Conservation (phyloP, 768 basidiomycete species). For the Cystofilobasidium bisporidii region DNA sequence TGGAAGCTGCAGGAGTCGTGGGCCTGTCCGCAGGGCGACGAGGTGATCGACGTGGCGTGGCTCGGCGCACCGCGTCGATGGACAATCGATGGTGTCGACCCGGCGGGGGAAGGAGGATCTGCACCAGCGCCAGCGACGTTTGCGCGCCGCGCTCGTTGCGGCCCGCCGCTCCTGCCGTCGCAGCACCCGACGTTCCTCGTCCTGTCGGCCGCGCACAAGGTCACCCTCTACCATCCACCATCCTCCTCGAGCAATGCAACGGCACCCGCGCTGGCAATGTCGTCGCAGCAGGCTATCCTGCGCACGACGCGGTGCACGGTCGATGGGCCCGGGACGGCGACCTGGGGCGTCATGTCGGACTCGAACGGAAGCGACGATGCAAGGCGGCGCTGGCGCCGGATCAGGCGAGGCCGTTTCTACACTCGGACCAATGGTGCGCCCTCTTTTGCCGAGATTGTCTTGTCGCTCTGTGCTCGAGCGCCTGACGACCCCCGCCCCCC, state of each 20-base stretch:
- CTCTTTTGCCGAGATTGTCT: not conserved
- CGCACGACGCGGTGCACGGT: not conserved
- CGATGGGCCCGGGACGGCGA: not conserved
- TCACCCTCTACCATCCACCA: slow-evolving; percentile 11
- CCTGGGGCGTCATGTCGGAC: not conserved
- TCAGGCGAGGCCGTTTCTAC: not conserved
- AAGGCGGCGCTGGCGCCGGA: not conserved
- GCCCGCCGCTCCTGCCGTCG: not conserved
- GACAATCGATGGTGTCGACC: not conserved
- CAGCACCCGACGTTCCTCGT: slow-evolving; percentile 14
- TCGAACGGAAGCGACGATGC: not conserved
- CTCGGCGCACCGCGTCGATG: not conserved
- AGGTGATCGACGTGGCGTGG: not conserved
- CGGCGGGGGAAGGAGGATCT: not conserved
- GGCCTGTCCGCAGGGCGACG: not conserved
- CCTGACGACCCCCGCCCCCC: no score
- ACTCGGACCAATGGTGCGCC: not conserved
- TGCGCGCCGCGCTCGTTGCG: not conserved
- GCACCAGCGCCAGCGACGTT: not conserved
- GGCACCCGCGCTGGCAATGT: no score
- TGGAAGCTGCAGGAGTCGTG: slow-evolving; percentile 3
- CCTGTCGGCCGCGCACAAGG: not conserved
- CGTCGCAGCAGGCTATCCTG: not conserved
- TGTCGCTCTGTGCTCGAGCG: no score
- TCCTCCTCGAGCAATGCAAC: not conserved